Percentiles rank a stretch among this genome's conserved stretches.
Conservation (phyloP, 1,139 yeast genomes). For the Blastobotrys raffinosifermentans region DNA sequence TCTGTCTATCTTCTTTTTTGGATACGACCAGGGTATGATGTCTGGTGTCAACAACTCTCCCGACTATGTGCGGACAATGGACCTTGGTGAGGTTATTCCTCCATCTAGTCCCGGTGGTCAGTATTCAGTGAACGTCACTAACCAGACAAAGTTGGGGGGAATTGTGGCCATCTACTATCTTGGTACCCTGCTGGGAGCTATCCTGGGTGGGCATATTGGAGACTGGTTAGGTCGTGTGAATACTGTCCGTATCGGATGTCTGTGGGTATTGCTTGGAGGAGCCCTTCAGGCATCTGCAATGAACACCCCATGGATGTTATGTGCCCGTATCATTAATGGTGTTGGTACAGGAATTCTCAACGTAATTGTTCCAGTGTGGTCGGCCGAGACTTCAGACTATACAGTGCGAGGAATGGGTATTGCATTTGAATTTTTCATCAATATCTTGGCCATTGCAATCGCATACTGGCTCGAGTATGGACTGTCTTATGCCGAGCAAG, state of each 20-base stretch:
- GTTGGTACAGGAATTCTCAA: slow-evolving; percentile 40
- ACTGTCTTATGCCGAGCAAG: slow-evolving; percentile 3
- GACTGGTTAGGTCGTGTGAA: slow-evolving; percentile 30
- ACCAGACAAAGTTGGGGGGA: slow-evolving; percentile 38
- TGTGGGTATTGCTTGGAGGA: slow-evolving; percentile 29
- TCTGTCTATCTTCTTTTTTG: slow-evolving; percentile 40
- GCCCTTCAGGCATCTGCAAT: slow-evolving; percentile 29
- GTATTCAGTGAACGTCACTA: slow-evolving; percentile 26
- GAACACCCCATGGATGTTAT: slow-evolving; percentile 30
- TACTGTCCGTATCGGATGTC: slow-evolving; percentile 26
- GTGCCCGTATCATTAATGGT: slow-evolving; percentile 42
- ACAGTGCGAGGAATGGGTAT: slow-evolving; percentile 35
- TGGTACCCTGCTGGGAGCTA: slow-evolving; percentile 32
- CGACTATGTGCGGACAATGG: slow-evolving; percentile 32
- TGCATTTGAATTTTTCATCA: slow-evolving; percentile 32
- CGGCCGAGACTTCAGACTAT: slow-evolving; percentile 35
- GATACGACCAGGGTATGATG: slow-evolving; percentile 57
- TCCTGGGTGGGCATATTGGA: slow-evolving; percentile 25
- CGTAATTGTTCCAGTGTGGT: slow-evolving; percentile 37
- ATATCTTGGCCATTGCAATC: not conserved
- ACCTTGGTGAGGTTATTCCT: slow-evolving; percentile 23
- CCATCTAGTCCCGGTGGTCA: slow-evolving; percentile 17
- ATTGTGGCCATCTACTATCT: slow-evolving; percentile 36
- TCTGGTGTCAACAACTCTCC: slow-evolving; percentile 44
- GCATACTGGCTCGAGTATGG: not conserved